Evolutionary conservation across 177 flowering plant species (phyloP).

Genomic region (Tripterygium wilfordii): DNA sequence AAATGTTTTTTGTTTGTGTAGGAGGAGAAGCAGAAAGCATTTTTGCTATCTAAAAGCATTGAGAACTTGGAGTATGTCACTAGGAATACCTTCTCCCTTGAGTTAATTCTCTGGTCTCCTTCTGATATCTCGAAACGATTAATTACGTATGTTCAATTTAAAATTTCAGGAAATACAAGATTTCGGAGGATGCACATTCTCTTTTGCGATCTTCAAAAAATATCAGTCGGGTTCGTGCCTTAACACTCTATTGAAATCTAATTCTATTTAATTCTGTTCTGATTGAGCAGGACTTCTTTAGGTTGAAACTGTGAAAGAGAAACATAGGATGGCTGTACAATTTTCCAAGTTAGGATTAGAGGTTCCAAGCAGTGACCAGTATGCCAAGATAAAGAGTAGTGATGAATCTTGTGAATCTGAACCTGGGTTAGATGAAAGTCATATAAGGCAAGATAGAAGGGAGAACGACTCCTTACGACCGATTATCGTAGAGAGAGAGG

Average conservation of each 20-base stretch:
- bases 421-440: conserved; percentile 12
- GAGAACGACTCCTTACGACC: conserved; percentile 7
- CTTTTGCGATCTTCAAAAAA: conserved; percentile 56
- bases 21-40: conserved; percentile 66
- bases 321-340: conserved; percentile 50
- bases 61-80: conserved; percentile 58
- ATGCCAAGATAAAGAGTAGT: conserved; percentile 20
- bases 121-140: neutral
- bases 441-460: conserved; percentile 1
- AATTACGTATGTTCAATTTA: neutral
- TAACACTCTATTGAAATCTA: neutral
- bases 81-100: neutral
- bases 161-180: conserved; percentile 57
- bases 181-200: conserved; percentile 47
- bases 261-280: neutral
- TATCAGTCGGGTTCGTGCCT: conserved; percentile 66
- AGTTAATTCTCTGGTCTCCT: neutral
- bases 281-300: conserved; percentile 12
- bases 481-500: conserved; percentile 13
- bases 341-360: conserved; percentile 65
- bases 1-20: conserved; percentile 17
- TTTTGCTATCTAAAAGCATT: conserved; percentile 40
- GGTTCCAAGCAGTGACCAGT: conserved; percentile 29
- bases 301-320: conserved; percentile 68
- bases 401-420: conserved; percentile 19